Evolutionary conservation across 2,329 filamentous ascomycete genomes (phyloP).

Genomic region (Fusarium lateritium): DNA sequence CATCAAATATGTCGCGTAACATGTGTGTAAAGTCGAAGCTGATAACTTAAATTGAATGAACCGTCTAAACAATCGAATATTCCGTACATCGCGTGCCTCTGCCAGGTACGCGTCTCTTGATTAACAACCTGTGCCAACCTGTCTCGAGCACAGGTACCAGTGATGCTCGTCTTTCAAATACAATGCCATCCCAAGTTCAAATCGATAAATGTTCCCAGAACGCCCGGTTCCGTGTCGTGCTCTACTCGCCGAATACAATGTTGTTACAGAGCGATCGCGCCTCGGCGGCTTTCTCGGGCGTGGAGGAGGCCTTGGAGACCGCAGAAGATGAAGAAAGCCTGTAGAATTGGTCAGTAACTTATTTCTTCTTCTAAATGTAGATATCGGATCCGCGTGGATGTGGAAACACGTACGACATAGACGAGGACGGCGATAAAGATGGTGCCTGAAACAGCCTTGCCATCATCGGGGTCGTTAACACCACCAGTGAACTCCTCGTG

Average conservation of each 20-base stretch:
- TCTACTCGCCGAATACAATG: constrained; percentile 37
- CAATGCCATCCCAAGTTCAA: constrained; percentile 47
- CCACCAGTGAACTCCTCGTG: constrained; percentile 89
- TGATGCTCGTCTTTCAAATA: constrained; percentile 43
- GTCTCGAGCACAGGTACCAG: constrained; percentile 7
- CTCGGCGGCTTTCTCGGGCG: constrained; percentile 83
- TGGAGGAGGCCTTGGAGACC: constrained; percentile 90
- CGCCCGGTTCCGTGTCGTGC: constrained; percentile 48
- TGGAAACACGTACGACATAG: constrained; percentile 79
- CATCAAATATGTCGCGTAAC: not conserved
- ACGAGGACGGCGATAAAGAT: constrained; percentile 91
- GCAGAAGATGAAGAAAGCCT: constrained; percentile 95
- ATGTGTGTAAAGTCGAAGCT: not conserved
- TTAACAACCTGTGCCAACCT: constrained; percentile 31
- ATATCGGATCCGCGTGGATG: not conserved
- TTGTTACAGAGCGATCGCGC: constrained; percentile 81
- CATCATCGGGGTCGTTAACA: constrained; percentile 78
- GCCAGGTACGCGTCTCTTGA: constrained; percentile 28
- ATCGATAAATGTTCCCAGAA: constrained; percentile 48
- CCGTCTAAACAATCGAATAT: constrained; percentile 46
- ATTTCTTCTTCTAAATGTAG: not conserved
- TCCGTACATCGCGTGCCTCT: constrained; percentile 38
- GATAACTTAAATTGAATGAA: constrained; percentile 28
- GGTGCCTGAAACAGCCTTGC: constrained; percentile 83
- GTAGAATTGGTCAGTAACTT: constrained; percentile 12